phyloP scores from a whole-genome alignment of 1,139 yeast species.

The Geotrichum australiense region DNA sequence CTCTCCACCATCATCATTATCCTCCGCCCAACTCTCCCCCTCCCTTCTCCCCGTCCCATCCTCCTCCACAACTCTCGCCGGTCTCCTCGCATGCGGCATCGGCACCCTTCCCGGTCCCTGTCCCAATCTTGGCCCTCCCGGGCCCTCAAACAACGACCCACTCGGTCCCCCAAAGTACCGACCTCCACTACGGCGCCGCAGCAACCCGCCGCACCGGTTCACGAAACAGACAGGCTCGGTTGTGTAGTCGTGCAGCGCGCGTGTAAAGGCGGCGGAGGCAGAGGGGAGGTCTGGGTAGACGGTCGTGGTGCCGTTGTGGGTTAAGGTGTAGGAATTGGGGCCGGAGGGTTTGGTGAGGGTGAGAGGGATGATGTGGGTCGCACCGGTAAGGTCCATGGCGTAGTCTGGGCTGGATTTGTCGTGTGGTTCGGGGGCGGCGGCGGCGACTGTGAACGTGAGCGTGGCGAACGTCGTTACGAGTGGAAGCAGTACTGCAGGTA shows the following conservation, averaged over 20 bases:
- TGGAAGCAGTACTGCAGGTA: too few relatives aligned
- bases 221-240: not conserved
- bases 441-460: too few relatives aligned
- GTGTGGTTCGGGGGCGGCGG: too few relatives aligned
- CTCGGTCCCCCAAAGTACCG: not conserved
- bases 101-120: not conserved
- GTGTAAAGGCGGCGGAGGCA: not conserved
- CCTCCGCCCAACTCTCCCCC: not conserved
- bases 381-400: not conserved
- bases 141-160: not conserved
- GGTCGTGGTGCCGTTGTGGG: not conserved
- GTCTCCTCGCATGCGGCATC: not conserved
- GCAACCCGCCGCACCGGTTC: not conserved
- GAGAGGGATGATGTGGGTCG: not conserved
- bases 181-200: not conserved
- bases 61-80: not conserved
- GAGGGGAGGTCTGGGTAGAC: too few relatives aligned
- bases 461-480: too few relatives aligned
- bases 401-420: not conserved
- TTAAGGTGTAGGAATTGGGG: not conserved
- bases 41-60: not conserved
- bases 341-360: not conserved
- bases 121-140: not conserved
- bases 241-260: not conserved
- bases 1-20: not conserved